Evolutionary conservation across 2,329 filamentous ascomycete genomes (phyloP), one percentile per base, ranked within the genome.

Genomic region (Fusarium tjaetaba): DNA sequence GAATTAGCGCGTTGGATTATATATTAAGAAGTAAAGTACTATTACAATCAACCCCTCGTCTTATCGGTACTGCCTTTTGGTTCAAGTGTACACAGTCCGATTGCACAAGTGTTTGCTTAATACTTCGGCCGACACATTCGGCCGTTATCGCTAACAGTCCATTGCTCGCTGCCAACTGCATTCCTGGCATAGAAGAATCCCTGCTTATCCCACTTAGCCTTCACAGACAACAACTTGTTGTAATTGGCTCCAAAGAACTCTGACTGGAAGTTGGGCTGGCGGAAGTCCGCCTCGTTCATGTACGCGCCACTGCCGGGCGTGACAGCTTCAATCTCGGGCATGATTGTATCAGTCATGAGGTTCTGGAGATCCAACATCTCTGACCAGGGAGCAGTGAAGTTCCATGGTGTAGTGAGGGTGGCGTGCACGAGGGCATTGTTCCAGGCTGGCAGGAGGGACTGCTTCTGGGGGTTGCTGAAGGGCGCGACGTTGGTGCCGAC

Each of bases 211-310:
- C 85, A 89, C 75, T 83, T 85, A 26, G 81, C 76, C 83, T 91
- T 91, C 24, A 90, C 81, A 2, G 56, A 36, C 24, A 83, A 52
- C 22, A 89, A 73, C 18, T 70, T 74, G 4, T 77, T 70, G 65
- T 88, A 89, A 68, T 87, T 87, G 4, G 30, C 63, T 4, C 86
- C 86, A 66, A 87, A 88, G 6, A 74, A 78, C 28, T 82, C 43
- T 8, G 39, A 34, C 76, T 87, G 80, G 77, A 82, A 88, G 52
- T 85, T 75, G 1, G 80, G 80, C 76, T 87, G 81, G 36, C 79
- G 79, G 45, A 86, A 85, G 75, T 88, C 83, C 3, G 84, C 87
- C 79, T 90, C 88, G 70, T 88, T 89, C 82, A 87, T 81, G 74
- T 88, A 88, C 3, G 83, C 79, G 4, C 84, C 85, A 9, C 81